These are phyloP conservation scores for Uncinocarpus reesii DNA, from an alignment of 2,329 filamentous ascomycete genomes.

Conservation along the genomic window DNA sequence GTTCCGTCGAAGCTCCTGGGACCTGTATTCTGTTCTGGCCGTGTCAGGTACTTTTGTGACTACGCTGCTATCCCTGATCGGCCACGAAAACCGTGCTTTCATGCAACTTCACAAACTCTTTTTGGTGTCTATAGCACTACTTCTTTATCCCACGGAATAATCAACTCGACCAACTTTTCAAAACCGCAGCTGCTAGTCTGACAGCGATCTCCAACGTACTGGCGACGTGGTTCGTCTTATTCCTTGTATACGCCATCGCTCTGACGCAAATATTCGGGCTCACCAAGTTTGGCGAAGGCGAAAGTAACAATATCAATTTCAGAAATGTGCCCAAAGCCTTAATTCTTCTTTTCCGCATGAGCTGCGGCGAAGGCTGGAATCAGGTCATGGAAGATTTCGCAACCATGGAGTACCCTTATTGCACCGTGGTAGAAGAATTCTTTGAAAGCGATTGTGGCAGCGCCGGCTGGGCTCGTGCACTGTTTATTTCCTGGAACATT, in stretches of 20 bases:
- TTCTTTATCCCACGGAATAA: constrained; percentile 95
- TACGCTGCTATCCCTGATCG: constrained; percentile 61
- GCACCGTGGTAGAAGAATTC: constrained; percentile 61
- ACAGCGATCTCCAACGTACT: constrained; percentile 82
- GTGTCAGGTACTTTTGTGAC: constrained; percentile 74
- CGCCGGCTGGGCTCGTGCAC: constrained; percentile 69
- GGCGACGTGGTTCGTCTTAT: constrained; percentile 94
- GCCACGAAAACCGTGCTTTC: constrained; percentile 49
- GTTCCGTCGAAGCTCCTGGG: constrained; percentile 90
- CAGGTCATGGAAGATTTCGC: constrained; percentile 93
- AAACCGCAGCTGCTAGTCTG: constrained; percentile 89
- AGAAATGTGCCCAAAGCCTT: constrained; percentile 87
- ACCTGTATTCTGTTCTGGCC: constrained; percentile 72
- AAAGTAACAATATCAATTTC: constrained; percentile 76
- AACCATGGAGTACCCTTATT: constrained; percentile 65
- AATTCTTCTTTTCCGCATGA: constrained; percentile 86
- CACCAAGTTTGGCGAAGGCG: constrained; percentile 68
- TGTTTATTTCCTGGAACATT: constrained; percentile 97
- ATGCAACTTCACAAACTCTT: constrained; percentile 86
- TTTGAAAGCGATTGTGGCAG: constrained; percentile 90
- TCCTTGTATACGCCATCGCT: constrained; percentile 91
- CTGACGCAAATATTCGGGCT: constrained; percentile 92
- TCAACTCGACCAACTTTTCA: constrained; percentile 94
- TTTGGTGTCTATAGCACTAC: constrained; percentile 74
- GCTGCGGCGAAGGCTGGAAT: constrained; percentile 94